These are phyloP conservation scores for Penicillium arizonense DNA, from an alignment of 495 filamentous ascomycete genomes.

Conservation along the genomic window DNA sequence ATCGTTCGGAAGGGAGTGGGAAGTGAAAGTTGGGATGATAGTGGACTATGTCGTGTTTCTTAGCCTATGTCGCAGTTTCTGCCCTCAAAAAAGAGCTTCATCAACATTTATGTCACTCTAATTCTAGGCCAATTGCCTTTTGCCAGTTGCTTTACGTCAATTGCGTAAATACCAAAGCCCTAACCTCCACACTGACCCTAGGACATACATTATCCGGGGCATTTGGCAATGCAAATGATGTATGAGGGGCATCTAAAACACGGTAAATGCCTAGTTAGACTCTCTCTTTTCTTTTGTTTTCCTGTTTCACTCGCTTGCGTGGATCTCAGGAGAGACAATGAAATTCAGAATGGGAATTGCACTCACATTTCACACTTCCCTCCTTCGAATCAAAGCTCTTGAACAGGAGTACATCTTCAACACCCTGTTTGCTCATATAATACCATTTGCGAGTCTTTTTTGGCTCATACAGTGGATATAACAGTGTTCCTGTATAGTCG, in stretches of 20 bases:
- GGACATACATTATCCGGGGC: background rate
- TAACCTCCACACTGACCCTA: conserved; percentile 18
- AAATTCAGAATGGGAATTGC: background rate
- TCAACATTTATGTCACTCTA: no score
- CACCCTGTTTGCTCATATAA: conserved; percentile 26
- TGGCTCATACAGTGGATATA: conserved; percentile 21
- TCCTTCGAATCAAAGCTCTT: conserved; percentile 30
- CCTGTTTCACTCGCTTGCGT: background rate
- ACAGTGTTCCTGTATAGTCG: conserved; percentile 19
- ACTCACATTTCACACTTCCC: conserved; percentile 10
- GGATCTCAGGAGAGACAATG: background rate
- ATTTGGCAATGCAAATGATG: conserved; percentile 10
- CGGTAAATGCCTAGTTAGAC: background rate
- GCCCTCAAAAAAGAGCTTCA: no score
- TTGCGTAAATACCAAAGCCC: conserved; percentile 17
- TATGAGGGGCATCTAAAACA: conserved; percentile 15
- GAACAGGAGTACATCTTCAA: conserved; percentile 29
- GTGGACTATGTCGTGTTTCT: background rate
- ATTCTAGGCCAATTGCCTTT: no score
- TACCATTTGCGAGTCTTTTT: conserved; percentile 21
- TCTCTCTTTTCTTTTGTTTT: no score
- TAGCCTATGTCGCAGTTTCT: no score
- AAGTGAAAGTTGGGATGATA: conserved; percentile 8
- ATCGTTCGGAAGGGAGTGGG: conserved; percentile 1
- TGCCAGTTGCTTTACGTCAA: background rate